phyloP scores from a whole-genome alignment of 768 basidiomycete species.

The Leccinum longicurvipes region DNA sequence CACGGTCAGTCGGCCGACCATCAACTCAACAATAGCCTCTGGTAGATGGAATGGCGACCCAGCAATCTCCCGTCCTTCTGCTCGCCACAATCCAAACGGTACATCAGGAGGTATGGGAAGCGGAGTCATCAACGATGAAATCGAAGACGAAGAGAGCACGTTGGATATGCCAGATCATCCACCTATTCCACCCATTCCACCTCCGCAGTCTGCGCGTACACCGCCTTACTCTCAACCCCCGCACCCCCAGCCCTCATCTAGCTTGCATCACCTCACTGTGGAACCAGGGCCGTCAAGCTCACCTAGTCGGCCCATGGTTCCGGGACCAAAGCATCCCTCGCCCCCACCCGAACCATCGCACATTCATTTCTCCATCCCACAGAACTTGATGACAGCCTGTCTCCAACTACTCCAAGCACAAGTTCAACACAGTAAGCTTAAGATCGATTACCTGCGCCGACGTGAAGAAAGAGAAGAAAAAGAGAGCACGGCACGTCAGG shows the following conservation, averaged over 20 bases:
- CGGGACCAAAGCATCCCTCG: constrained; percentile 9
- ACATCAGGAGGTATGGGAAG: constrained; percentile 27
- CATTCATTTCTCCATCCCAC: constrained; percentile 51
- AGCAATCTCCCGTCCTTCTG: constrained; percentile 49
- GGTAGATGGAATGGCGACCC: constrained; percentile 67
- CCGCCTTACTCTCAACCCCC: constrained; percentile 21
- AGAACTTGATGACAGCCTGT: constrained; percentile 53
- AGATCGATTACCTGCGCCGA: constrained; percentile 64
- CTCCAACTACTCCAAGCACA: constrained; percentile 64
- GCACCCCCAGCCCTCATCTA: constrained; percentile 9
- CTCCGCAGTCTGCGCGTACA: constrained; percentile 18
- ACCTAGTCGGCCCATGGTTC: constrained; percentile 10
- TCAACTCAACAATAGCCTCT: constrained; percentile 5
- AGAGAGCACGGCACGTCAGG: constrained; percentile 48
- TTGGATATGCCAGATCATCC: constrained; percentile 40
- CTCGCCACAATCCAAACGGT: constrained; percentile 34
- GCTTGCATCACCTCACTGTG: constrained; percentile 14
- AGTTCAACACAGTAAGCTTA: constrained; percentile 65
- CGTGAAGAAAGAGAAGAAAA: constrained; percentile 69
- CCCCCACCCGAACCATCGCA: constrained; percentile 39
- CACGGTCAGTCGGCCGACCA: neutral
- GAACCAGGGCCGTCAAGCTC: constrained; percentile 23
- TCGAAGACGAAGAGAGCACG: constrained; percentile 50
- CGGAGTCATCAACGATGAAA: constrained; percentile 39
- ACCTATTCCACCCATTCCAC: constrained; percentile 25